Conservation (phyloP, 202 grass and related monocot genomes). For the Tripidium arundinaceum region DNA sequence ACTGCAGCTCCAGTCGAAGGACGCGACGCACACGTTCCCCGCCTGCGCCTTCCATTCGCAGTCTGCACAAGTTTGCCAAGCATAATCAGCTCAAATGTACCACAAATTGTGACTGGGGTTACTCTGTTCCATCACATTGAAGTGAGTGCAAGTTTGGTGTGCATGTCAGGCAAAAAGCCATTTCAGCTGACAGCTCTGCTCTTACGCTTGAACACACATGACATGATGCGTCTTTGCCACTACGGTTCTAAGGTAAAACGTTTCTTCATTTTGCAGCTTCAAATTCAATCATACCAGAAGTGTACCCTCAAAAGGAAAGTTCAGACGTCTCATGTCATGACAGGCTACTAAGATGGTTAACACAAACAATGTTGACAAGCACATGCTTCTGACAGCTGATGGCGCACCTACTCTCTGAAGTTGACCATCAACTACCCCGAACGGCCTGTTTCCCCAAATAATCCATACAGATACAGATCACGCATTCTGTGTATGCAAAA, state of each 20-base stretch:
- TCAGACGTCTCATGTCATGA: conserved; percentile 31
- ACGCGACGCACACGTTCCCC: conserved; percentile 62
- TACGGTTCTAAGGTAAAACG: conserved; percentile 10
- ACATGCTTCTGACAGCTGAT: conserved; percentile 48
- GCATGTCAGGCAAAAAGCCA: neutral
- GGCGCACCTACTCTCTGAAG: conserved; percentile 40
- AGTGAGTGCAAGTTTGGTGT: neutral
- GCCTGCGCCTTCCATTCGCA: conserved; percentile 84
- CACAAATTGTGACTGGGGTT: neutral
- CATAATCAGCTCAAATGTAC: neutral
- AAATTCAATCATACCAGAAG: conserved; percentile 8
- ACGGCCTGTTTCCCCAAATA: neutral
- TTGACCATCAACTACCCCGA: conserved; percentile 45
- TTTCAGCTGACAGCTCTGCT: neutral
- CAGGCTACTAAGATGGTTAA: conserved; percentile 18
- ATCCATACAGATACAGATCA: conserved; percentile 27
- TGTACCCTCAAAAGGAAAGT: conserved; percentile 6
- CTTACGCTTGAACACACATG: neutral
- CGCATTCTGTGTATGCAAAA: neutral
- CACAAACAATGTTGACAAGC: conserved; percentile 36
- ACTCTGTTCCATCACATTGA: neutral
- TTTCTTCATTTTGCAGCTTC: neutral
- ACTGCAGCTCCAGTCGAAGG: conserved; percentile 86
- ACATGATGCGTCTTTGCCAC: neutral
- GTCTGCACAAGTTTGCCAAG: conserved; percentile 30